Conservation (phyloP, 2,329 filamentous ascomycete genomes). For the Sporothrix schenckii region DNA sequence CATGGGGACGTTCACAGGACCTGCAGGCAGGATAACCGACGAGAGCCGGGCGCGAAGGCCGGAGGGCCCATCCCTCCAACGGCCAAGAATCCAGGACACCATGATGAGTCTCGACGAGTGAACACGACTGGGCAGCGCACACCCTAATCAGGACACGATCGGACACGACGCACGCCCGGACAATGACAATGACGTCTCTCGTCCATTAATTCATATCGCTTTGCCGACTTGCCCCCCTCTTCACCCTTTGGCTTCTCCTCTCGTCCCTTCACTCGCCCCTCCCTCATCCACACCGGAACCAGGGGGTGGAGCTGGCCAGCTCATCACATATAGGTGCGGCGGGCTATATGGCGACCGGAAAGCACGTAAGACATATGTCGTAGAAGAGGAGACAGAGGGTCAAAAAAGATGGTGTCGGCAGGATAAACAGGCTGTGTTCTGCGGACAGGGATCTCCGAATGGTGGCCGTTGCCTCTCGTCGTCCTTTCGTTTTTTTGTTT, state of each 20-base stretch:
- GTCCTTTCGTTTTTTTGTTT: neutral
- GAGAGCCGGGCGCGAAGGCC: neutral
- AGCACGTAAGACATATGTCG: neutral
- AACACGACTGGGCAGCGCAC: neutral
- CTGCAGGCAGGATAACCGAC: slow-evolving; percentile 6
- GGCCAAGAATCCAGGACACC: no score
- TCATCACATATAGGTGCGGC: slow-evolving; percentile 5
- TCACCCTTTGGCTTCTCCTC: neutral
- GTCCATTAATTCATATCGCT: neutral
- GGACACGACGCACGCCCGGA: neutral
- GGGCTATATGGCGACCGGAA: neutral
- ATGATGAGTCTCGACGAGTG: no score
- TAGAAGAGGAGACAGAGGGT: neutral
- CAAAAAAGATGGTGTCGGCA: neutral
- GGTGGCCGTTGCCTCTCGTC: neutral
- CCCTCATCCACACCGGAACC: neutral
- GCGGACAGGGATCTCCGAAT: neutral
- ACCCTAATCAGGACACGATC: neutral
- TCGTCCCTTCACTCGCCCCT: neutral
- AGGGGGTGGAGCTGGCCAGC: neutral
- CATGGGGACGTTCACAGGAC: neutral
- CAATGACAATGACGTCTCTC: neutral
- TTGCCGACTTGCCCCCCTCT: neutral
- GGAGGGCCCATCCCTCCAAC: no score
- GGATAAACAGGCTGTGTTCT: neutral